Percentiles rank a stretch among this genome's conserved stretches.
Evolutionary conservation across 495 filamentous ascomycete species (phyloP).

Genomic region (Penicillium antarcticum): DNA sequence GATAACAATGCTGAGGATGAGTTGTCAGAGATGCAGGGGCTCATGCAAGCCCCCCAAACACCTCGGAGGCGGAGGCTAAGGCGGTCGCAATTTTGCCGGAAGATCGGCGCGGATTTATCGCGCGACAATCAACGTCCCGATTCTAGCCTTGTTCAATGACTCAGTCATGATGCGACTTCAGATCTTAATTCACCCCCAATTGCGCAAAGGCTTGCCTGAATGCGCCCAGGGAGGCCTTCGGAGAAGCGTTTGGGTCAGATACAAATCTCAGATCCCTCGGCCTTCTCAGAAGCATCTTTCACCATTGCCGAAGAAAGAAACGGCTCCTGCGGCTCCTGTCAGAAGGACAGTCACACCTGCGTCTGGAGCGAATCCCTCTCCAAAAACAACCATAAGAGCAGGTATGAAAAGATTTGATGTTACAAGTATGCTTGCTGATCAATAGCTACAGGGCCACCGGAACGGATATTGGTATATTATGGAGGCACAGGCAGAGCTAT

Average conservation of each 20-base stretch:
- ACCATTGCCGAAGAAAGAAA: constrained; percentile 19
- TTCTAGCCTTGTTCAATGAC: background rate
- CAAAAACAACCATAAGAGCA: constrained; percentile 27
- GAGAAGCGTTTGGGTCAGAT: constrained; percentile 25
- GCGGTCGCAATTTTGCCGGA: constrained; percentile 12
- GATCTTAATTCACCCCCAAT: constrained; percentile 35
- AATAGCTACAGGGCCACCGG: constrained; percentile 35
- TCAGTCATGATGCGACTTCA: constrained; percentile 22
- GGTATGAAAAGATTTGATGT: constrained; percentile 20
- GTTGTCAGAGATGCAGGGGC: background rate
- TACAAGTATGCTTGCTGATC: constrained; percentile 11
- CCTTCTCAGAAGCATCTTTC: constrained; percentile 25
- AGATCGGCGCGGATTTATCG: constrained; percentile 2
- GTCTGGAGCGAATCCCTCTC: background rate
- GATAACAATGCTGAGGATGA: background rate
- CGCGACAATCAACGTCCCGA: constrained; percentile 6
- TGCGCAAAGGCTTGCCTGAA: constrained; percentile 27
- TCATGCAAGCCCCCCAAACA: constrained; percentile 3
- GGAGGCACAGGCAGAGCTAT: constrained; percentile 63
- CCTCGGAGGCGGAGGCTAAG: constrained; percentile 6
- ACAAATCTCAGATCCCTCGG: constrained; percentile 28
- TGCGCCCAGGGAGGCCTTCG: constrained; percentile 25
- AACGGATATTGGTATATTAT: constrained; percentile 68
- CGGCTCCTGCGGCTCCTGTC: constrained; percentile 8
- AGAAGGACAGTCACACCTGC: constrained; percentile 12